Base-by-base conservation (phyloP, 108 stramenopile genomes). In the Skeletonema menzelii region DNA sequence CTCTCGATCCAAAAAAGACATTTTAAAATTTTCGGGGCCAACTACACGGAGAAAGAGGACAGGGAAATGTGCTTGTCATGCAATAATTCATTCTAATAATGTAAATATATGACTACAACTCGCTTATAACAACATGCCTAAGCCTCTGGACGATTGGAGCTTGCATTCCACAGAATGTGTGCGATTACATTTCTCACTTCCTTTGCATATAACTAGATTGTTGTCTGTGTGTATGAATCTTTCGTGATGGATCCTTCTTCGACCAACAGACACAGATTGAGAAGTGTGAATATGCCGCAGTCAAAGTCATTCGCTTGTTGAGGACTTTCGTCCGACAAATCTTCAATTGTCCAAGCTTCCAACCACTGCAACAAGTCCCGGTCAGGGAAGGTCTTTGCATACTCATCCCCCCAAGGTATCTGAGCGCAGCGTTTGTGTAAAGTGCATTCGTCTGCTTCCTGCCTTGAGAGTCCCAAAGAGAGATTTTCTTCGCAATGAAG, bases 281-380 rank as follows among this genome's bases (percentile, higher is more conserved):
- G 42, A n/a, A 44, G 42, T 13, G 42, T 44, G 13, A 44, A 44
- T n/a, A n/a, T 44, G 42, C 42, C 42, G 42, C 42, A 44, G 42
- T 44, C 42, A 44, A 44, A 44, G 42, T 44, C 42, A 44, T 44
- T 44, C 42, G 42, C 42, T 44, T 44, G 42, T 44, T 44, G 42
- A 15, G 42, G 8, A 44, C 42, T n/a, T n/a, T 44, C 42, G 42
- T 44, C 42, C 42, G 42, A 44, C 42, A 44, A n/a, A 44, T 44
- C n/a, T n/a, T 44, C 42, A 44, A 44, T 44, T 44, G 6, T 15
- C 42, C 42, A 44, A n/a, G 15, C 3, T 2, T n/a, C n/a, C 8
- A 44, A n/a, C 42, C 42, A 44, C 42, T 44, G 12, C 42, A 13
- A 2, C 42, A 44, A 44, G n/a, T 44, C 8, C n/a, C 42, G 3